Conservation (phyloP, 345 rosid species). For the Trapa incisa region DNA sequence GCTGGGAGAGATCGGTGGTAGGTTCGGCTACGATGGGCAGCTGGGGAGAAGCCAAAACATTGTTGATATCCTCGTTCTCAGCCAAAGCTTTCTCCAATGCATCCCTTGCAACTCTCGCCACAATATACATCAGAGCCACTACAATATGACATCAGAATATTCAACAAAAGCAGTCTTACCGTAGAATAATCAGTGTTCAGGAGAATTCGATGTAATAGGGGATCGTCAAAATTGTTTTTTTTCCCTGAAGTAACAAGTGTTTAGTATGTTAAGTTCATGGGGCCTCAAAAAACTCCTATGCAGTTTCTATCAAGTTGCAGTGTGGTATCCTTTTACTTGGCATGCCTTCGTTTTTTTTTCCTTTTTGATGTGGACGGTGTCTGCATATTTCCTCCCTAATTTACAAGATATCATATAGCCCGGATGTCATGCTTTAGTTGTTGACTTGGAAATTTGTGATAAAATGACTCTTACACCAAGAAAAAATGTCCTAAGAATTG, state of each 20-base stretch:
- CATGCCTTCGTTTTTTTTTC: no score
- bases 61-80: slow-evolving; percentile 56
- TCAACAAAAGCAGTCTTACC: neutral
- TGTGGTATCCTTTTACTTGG: no score
- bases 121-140: slow-evolving; percentile 65
- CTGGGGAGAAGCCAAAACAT: slow-evolving; percentile 25
- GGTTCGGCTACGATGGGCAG: slow-evolving; percentile 30
- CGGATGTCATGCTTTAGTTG: neutral
- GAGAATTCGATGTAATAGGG: no score
- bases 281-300: no score
- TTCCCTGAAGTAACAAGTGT: no score
- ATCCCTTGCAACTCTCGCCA: slow-evolving; percentile 67
- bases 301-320: no score
- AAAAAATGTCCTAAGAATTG: no score
- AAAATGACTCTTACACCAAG: neutral
- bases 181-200: neutral
- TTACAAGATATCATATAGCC: no score
- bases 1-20: slow-evolving; percentile 38
- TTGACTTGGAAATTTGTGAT: neutral
- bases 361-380: no score
- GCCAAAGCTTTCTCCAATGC: slow-evolving; percentile 88
- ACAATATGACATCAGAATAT: slow-evolving; percentile 18
- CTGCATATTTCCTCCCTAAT: no score
- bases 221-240: no score
- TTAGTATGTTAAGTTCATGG: no score